Evolutionary conservation across 2,329 filamentous ascomycete species (phyloP).

Genomic region (Fusarium graminum): DNA sequence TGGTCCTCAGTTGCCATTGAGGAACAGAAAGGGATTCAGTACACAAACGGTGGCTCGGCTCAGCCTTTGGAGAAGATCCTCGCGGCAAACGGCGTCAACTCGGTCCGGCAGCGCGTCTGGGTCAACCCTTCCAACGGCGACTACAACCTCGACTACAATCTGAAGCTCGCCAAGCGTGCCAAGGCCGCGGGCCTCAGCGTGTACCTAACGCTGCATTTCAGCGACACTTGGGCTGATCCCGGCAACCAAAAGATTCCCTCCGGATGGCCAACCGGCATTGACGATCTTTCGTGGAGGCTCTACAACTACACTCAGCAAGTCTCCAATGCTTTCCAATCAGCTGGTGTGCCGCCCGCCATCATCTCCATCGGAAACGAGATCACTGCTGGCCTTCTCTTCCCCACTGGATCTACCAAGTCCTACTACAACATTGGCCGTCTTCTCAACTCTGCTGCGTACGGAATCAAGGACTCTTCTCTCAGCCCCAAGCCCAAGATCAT

Average conservation of each 20-base stretch:
- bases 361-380: slow-evolving; percentile 83
- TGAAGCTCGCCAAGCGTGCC: slow-evolving; percentile 74
- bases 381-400: slow-evolving; percentile 74
- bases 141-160: slow-evolving; percentile 78
- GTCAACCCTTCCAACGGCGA: slow-evolving; percentile 74
- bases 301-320: slow-evolving; percentile 77
- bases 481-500: slow-evolving; percentile 73
- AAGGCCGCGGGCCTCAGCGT: slow-evolving; percentile 72
- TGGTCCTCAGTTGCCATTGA: slow-evolving; percentile 76
- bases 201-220: slow-evolving; percentile 74
- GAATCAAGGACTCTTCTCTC: slow-evolving; percentile 73
- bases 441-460: slow-evolving; percentile 73
- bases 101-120: slow-evolving; percentile 78
- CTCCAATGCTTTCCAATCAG: slow-evolving; percentile 69
- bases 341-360: slow-evolving; percentile 68
- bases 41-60: slow-evolving; percentile 67
- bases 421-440: slow-evolving; percentile 72
- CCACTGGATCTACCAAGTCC: slow-evolving; percentile 65
- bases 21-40: slow-evolving; percentile 71
- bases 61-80: slow-evolving; percentile 74
- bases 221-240: slow-evolving; percentile 80
- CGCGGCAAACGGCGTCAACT: slow-evolving; percentile 73
- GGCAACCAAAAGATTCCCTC: slow-evolving; percentile 71
- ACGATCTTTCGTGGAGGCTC: slow-evolving; percentile 69
- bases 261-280: slow-evolving; percentile 72